These are phyloP conservation scores for Ceratocystis destructans DNA, from an alignment of 2,329 filamentous ascomycete genomes.

Conservation along the genomic window DNA sequence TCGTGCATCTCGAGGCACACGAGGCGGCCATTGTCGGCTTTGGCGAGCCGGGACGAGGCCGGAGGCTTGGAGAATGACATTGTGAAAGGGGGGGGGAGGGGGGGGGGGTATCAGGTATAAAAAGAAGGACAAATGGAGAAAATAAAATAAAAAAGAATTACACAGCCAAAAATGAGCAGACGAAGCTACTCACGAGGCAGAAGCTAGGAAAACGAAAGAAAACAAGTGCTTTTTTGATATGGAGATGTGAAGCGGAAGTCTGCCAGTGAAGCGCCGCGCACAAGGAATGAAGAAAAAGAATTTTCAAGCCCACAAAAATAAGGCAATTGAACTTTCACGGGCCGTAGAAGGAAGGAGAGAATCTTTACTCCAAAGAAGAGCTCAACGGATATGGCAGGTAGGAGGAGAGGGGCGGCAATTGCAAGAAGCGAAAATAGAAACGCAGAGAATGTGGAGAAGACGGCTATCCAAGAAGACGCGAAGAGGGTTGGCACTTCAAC, in stretches of 20 bases:
- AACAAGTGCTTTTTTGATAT: slow-evolving; percentile 12
- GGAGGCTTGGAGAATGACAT: slow-evolving; percentile 33
- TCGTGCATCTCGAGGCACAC: slow-evolving; percentile 88
- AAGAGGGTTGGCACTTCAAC: neutral
- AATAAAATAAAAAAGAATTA: neutral
- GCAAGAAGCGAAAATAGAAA: slow-evolving; percentile 11
- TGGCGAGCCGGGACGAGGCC: slow-evolving; percentile 46
- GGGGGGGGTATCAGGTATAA: slow-evolving; percentile 4
- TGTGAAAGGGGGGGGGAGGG: slow-evolving; percentile 3
- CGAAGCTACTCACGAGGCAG: neutral
- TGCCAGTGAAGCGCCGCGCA: neutral
- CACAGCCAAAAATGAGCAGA: neutral
- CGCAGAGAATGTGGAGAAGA: slow-evolving; percentile 12
- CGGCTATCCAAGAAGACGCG: slow-evolving; percentile 12
- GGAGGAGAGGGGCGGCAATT: neutral
- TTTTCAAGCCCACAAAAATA: neutral
- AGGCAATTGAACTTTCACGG: too few species aligned
- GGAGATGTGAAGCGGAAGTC: slow-evolving; percentile 14
- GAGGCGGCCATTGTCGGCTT: slow-evolving; percentile 42
- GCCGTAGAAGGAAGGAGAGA: neutral
- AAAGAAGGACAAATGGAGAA: neutral
- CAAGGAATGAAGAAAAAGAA: neutral
- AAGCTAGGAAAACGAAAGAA: neutral
- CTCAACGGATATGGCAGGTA: slow-evolving; percentile 18
- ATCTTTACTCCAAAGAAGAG: neutral